A percentile compares a stretch with the other conserved stretches of the same genome.
Conservation (phyloP, 495 filamentous ascomycete species). For the Hypoxylon trugodes region DNA sequence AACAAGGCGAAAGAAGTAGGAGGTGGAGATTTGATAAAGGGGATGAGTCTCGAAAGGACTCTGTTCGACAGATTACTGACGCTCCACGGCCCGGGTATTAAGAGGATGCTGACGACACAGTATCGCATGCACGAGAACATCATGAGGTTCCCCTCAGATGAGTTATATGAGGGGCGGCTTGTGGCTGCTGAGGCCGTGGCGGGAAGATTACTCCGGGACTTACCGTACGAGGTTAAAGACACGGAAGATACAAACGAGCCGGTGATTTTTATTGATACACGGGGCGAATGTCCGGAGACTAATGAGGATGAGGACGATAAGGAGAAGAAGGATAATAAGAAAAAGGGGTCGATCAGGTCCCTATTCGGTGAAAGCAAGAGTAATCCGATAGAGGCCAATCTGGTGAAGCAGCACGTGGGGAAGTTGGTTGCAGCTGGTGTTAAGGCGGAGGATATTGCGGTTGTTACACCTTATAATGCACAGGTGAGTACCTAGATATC, state of each 20-base stretch:
- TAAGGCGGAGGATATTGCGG: constrained; percentile 81
- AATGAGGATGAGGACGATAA: constrained; percentile 41
- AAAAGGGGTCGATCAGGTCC: constrained; percentile 47
- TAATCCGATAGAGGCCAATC: constrained; percentile 87
- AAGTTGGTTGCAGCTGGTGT: constrained; percentile 82
- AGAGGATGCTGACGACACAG: constrained; percentile 95
- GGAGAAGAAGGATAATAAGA: constrained; percentile 32
- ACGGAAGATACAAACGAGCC: constrained; percentile 91
- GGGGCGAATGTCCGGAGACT: constrained; percentile 81
- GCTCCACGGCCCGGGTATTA: constrained; percentile 83
- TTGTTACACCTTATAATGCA: constrained; percentile 96
- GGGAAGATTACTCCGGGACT: constrained; percentile 73
- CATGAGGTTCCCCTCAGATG: constrained; percentile 90
- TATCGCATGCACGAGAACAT: constrained; percentile 98
- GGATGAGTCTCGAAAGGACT: constrained; percentile 78
- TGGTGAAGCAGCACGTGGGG: constrained; percentile 79
- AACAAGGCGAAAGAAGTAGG: constrained; percentile 43
- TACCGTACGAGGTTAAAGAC: constrained; percentile 79
- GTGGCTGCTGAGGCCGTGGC: constrained; percentile 82
- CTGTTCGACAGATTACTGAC: constrained; percentile 88
- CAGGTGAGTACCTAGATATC: constrained; percentile 62
- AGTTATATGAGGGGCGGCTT: constrained; percentile 84
- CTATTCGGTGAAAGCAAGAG: constrained; percentile 87
- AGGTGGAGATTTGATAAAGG: constrained; percentile 45
- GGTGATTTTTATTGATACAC: constrained; percentile 93